phyloP scores from a whole-genome alignment of 2,329 filamentous ascomycete species.

The Tolypocladium inflatum region DNA sequence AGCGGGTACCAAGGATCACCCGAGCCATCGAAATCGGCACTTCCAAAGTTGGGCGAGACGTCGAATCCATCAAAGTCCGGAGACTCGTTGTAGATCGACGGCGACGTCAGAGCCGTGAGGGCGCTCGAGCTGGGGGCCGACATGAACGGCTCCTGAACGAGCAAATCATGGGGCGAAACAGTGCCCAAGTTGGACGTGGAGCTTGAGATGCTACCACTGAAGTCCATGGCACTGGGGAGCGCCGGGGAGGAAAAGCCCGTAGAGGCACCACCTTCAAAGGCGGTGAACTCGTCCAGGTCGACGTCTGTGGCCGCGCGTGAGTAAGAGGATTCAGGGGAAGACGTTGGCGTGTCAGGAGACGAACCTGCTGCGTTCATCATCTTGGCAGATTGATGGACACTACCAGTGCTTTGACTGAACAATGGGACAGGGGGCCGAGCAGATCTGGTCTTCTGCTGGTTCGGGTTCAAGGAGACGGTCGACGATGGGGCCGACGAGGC shows the following conservation, averaged over 20 bases:
- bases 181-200: conserved; percentile 53
- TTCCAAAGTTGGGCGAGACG: conserved; percentile 67
- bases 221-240: conserved; percentile 40
- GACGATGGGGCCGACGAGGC: conserved; percentile 57
- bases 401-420: conserved; percentile 53
- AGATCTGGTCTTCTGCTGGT: conserved; percentile 32
- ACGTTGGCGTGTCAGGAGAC: conserved; percentile 3
- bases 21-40: conserved; percentile 42
- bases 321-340: conserved; percentile 11
- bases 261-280: conserved; percentile 42
- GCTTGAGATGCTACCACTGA: conserved; percentile 36
- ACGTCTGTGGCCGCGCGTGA: conserved; percentile 37
- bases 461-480: conserved; percentile 42
- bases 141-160: conserved; percentile 57
- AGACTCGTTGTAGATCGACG: conserved; percentile 68
- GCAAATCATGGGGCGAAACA: conserved; percentile 75
- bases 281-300: conserved; percentile 48
- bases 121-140: conserved; percentile 76
- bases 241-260: conserved; percentile 46
- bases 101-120: conserved; percentile 78
- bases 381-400: conserved; percentile 33
- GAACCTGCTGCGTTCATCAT: conserved; percentile 36
- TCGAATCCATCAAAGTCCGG: conserved; percentile 68
- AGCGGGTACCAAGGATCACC: conserved; percentile 62
- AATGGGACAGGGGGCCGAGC: conserved; percentile 62